These are phyloP conservation scores for Cinnamomum micranthum DNA, from an alignment of 164 flowering plant species.

Conservation along the genomic window DNA sequence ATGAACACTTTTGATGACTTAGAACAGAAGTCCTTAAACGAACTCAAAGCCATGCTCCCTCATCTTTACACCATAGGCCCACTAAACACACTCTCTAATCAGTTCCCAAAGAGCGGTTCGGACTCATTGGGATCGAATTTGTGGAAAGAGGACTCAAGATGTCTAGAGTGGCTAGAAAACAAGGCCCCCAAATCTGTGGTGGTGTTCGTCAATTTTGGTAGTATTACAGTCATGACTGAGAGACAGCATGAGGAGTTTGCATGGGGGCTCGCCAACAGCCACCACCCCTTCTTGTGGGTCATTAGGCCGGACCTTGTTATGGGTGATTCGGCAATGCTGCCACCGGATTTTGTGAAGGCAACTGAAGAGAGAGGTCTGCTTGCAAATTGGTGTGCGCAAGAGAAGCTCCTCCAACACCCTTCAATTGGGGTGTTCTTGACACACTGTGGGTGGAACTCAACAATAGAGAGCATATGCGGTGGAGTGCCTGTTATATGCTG, in stretches of 20 bases:
- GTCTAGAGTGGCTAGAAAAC: slow-evolving; percentile 38
- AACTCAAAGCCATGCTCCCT: neutral
- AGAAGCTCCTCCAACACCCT: slow-evolving; percentile 22
- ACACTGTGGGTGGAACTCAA: slow-evolving; percentile 34
- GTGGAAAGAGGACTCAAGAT: slow-evolving; percentile 41
- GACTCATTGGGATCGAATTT: slow-evolving; percentile 29
- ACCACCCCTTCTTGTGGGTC: slow-evolving; percentile 40
- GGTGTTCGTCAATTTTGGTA: slow-evolving; percentile 50
- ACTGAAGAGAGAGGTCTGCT: slow-evolving; percentile 29
- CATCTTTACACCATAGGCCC: slow-evolving; percentile 11
- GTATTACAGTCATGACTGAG: slow-evolving; percentile 31
- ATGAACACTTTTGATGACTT: slow-evolving; percentile 16
- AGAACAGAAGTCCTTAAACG: slow-evolving; percentile 5
- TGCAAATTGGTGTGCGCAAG: slow-evolving; percentile 47
- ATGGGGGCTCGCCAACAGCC: slow-evolving; percentile 52
- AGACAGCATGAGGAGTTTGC: slow-evolving; percentile 42
- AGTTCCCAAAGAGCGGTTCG: neutral
- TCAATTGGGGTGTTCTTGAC: slow-evolving; percentile 31
- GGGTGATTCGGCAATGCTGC: slow-evolving; percentile 28
- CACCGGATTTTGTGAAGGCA: slow-evolving; percentile 24
- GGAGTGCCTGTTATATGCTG: slow-evolving; percentile 51
- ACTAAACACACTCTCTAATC: slow-evolving; percentile 7
- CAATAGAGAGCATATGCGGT: slow-evolving; percentile 16
- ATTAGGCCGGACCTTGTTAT: slow-evolving; percentile 41
- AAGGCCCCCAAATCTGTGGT: slow-evolving; percentile 34